Base-by-base conservation (phyloP, 2,329 filamentous ascomycete genomes). In the Elsinoe perseae region DNA sequence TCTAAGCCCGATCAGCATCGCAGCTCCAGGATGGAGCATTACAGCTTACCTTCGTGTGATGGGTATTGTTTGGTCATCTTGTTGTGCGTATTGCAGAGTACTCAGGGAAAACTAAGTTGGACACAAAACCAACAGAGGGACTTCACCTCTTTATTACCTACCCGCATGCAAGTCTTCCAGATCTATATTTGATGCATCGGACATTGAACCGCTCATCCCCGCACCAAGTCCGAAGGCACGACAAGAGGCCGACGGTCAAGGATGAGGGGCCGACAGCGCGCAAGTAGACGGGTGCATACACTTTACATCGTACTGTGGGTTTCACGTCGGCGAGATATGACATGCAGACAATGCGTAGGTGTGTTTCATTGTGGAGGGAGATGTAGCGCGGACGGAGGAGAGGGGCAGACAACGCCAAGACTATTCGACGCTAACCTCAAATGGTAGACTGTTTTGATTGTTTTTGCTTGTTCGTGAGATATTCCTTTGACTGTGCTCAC, bases 1-100 rank as follows among this genome's bases (percentile, higher is more conserved):
- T 81, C 78, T 76, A 59, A 10, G 21, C 14, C 20, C 9, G 12
- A 20, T 53, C 21, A 36, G 20, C 20, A 16, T 21, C 4, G 16
- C 20, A 16, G 14, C 2, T 20, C 3, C 6, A 8, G 12, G 27
- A 4, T 30, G 7, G 10, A 30, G n/a, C 30, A 12, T 25, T 8
- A 18, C 12, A 16, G 32, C 57, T 48, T 58, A 60, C 59, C 59
- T 42, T 59, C 57, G 59, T 58, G 59, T 20, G 57, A 48, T 44
- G 59, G 58, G 54, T 54, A 54, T 43, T 12, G 21, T 21, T 54
- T 54, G 10, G 52, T 30, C 36, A 42, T 54, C 7, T 28, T 27
- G 36, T 12, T 20, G 30, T 38, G 7, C 8, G 18, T 16, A 28
- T 27, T 16, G 23, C 44, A 14, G n/a, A 36, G 48, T 27, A 12